phyloP scores from a whole-genome alignment of 345 rosid genomes.

The Conringia planisiliqua region DNA sequence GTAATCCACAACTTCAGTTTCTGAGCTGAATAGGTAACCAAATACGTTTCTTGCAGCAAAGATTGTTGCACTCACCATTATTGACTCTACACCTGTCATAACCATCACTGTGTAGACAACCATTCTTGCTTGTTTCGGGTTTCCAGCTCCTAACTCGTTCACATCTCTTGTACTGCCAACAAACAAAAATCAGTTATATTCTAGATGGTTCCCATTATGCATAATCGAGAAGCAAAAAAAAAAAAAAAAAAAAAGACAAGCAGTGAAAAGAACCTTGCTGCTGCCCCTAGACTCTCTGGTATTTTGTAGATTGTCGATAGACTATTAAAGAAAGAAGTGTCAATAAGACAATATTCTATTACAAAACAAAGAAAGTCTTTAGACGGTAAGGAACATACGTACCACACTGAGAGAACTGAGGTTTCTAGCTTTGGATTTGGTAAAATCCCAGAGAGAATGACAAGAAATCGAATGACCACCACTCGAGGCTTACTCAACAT shows the following conservation, averaged over 20 bases:
- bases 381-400: constrained; percentile 37
- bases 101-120: constrained; percentile 28
- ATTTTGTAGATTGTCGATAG: constrained; percentile 48
- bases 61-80: constrained; percentile 21
- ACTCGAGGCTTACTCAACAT: too few relatives aligned
- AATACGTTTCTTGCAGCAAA: constrained; percentile 30
- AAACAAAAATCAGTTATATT: too few relatives aligned
- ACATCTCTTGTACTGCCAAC: constrained; percentile 59
- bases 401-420: constrained; percentile 80
- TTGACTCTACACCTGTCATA: constrained; percentile 18
- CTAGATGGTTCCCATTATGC: background rate
- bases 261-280: constrained; percentile 46
- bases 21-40: constrained; percentile 36
- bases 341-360: background rate
- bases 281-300: constrained; percentile 60
- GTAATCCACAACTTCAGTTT: constrained; percentile 29
- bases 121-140: constrained; percentile 22
- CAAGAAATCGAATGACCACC: constrained; percentile 47
- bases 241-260: too few relatives aligned
- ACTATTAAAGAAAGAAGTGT: constrained; percentile 33
- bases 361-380: background rate
- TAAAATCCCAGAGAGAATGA: constrained; percentile 68
- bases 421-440: constrained; percentile 87
- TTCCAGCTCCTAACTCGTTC: constrained; percentile 40
- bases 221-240: too few relatives aligned